phyloP scores from a whole-genome alignment of 2,329 filamentous ascomycete species.

The Aspergillus pseudoterreus region DNA sequence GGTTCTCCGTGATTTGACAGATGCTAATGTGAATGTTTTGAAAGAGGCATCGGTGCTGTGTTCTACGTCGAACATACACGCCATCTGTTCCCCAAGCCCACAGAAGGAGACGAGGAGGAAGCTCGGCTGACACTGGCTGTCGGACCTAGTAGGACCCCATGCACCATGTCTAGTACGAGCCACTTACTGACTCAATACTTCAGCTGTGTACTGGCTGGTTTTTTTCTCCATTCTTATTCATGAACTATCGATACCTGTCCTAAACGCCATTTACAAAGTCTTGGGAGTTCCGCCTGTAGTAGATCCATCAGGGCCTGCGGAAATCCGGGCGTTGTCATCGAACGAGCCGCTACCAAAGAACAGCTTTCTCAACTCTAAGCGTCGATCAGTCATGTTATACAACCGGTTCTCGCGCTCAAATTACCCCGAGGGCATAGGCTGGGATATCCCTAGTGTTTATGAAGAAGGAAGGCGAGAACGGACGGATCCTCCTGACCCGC shows the following conservation, averaged over 20 bases:
- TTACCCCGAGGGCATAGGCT: neutral
- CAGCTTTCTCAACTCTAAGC: neutral
- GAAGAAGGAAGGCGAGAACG: neutral
- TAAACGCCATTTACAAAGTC: neutral
- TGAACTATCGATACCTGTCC: conserved; percentile 1
- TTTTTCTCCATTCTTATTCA: conserved; percentile 5
- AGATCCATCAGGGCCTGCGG: conserved; percentile 1
- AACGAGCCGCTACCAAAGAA: neutral
- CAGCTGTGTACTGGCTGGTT: conserved; percentile 3
- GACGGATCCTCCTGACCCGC: neutral
- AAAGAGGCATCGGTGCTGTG: neutral
- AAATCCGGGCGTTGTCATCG: conserved; percentile 1
- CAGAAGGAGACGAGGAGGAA: conserved; percentile 1
- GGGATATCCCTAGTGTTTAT: neutral
- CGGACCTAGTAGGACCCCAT: conserved; percentile 1
- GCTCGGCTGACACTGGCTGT: neutral
- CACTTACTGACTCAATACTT: neutral
- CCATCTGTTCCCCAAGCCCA: conserved; percentile 1
- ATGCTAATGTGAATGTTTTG: neutral
- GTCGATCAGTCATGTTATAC: neutral
- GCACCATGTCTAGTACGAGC: neutral
- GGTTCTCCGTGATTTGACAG: neutral
- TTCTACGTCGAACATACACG: conserved; percentile 5
- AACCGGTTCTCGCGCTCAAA: conserved; percentile 3
- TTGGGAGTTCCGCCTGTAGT: conserved; percentile 2